Base-by-base conservation (phyloP, 768 basidiomycete species). In the Tylopilus rubrobrunneus region DNA sequence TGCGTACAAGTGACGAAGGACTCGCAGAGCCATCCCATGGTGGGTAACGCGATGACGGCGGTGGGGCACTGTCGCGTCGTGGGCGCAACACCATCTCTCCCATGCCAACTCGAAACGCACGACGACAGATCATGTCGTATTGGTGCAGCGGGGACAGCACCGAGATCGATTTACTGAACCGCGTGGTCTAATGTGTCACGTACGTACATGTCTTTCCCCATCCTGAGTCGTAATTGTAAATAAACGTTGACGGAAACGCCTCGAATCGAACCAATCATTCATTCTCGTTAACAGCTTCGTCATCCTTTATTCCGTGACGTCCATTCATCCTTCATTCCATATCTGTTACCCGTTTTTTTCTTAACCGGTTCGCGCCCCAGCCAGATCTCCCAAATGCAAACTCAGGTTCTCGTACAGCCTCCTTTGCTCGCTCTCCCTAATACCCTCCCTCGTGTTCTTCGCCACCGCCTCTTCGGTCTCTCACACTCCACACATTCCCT, bases 211-310 rank as follows among this genome's bases (percentile, higher is more conserved):
- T 47, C 39, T 56, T 54, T 58, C 54, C 56, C 61, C 64, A 58
- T 53, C 54, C 45, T 45, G 49, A 47, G 7, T 59, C 60, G 66
- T 59, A 67, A 68, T 59, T 58, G 66, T 59, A 67, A 68, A 69
- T 67, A 58, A 64, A 61, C 66, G 51, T 63, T 57, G 62, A 55
- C 69, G 60, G 56, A 39, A 53, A 40, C 51, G 45, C 59, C 53
- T 56, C 58, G 54, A 58, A 48, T 61, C 49, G 56, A 66, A 58
- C 62, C 57, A 57, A 68, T 68, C 58, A 64, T 41, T 40, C 57
- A 56, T 55, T 61, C 61, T 57, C 64, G 67, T 68, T 58, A 63
- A 48, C 48, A 45, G 47, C 56, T 55, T 59, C 59, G 55, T 56
- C 55, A 58, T 48, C 34, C 42, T 37, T 29, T 49, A 52, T 57